Base-by-base conservation (phyloP, 768 basidiomycete genomes). In the Boletus patriciae region DNA sequence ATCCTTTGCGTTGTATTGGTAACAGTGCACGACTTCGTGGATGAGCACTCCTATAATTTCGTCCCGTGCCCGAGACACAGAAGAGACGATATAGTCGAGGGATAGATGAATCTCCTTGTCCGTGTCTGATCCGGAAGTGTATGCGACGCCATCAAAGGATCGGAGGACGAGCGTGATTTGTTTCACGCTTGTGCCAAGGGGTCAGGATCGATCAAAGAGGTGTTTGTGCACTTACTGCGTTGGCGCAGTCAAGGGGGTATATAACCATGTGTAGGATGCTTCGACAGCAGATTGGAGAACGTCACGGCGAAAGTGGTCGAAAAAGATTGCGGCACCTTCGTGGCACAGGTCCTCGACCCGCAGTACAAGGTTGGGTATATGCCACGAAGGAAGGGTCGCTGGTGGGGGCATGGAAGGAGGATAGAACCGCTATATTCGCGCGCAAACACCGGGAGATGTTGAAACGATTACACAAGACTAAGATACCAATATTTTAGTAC, bases 21-120 rank as follows among this genome's bases (percentile, higher is more conserved):
- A 92, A 65, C 87, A 91, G 60, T 92, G 90, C 7, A 90, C 89
- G 66, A 87, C 79, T 71, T 92, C 88, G 66, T 89, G 90, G 36
- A 80, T 74, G 4, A 92, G 75, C 4, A 91, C 88, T 5, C 90
- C 90, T 41, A 74, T 60, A 47, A 91, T 85, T 72, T 92, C 90
- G 46, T 86, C 78, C 29, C 72, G 65, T 52, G 82, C 77, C 40
- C 77, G 74, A 55, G 73, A 52, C 15, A 66, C 65, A 34, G 69
- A 72, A 50, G 76, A 73, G 49, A 72, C 72, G 70, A 92, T 78
- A 70, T 91, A 82, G 46, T 85, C 77, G 23, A 87, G 78, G 8
- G 88, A 86, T 47, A 90, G 78, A 64, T 89, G 84, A 31, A 92
- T 85, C 72, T 91, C 86, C 73, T 92, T 92, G 68, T 83, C 76